Conservation (phyloP, 2,329 filamentous ascomycete genomes). For the Hypocrella siamensis region DNA sequence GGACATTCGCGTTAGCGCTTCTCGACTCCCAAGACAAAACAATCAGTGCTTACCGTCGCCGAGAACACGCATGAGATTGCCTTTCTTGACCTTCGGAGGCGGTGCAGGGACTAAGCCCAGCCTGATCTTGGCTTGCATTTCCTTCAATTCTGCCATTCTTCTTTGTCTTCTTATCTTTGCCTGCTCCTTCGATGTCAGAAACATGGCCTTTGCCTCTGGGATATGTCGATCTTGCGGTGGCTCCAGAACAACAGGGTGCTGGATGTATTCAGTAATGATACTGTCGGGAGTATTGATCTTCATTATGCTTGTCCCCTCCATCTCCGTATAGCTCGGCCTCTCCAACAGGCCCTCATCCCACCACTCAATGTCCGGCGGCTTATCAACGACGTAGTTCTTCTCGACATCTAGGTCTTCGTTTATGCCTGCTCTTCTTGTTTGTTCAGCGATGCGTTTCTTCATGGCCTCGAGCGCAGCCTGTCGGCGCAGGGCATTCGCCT, state of each 20-base stretch:
- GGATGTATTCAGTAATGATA: conserved; percentile 80
- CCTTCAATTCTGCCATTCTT: conserved; percentile 84
- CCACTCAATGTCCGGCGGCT: conserved; percentile 85
- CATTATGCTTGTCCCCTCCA: conserved; percentile 48
- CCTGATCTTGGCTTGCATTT: conserved; percentile 90
- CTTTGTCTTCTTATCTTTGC: conserved; percentile 80
- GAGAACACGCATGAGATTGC: conserved; percentile 92
- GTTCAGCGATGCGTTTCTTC: conserved; percentile 82
- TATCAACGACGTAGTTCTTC: conserved; percentile 73
- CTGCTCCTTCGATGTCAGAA: conserved; percentile 78
- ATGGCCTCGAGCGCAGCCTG: conserved; percentile 84
- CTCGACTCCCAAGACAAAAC: neutral
- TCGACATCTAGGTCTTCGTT: conserved; percentile 83
- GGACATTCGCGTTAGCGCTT: conserved; percentile 1
- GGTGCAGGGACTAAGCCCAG: conserved; percentile 80
- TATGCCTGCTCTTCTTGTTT: conserved; percentile 78
- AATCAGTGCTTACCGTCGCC: conserved; percentile 56
- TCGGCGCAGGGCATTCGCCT: conserved; percentile 75
- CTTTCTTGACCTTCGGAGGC: conserved; percentile 91
- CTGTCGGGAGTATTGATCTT: conserved; percentile 67
- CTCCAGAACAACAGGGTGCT: conserved; percentile 82
- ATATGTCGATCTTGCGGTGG: conserved; percentile 79
- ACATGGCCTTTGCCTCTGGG: conserved; percentile 75
- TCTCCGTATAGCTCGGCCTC: conserved; percentile 56
- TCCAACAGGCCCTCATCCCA: conserved; percentile 85